Percentiles rank a stretch among this genome's conserved stretches.
Conservation (phyloP, 2,329 filamentous ascomycete genomes). For the Didymella keratinophila region DNA sequence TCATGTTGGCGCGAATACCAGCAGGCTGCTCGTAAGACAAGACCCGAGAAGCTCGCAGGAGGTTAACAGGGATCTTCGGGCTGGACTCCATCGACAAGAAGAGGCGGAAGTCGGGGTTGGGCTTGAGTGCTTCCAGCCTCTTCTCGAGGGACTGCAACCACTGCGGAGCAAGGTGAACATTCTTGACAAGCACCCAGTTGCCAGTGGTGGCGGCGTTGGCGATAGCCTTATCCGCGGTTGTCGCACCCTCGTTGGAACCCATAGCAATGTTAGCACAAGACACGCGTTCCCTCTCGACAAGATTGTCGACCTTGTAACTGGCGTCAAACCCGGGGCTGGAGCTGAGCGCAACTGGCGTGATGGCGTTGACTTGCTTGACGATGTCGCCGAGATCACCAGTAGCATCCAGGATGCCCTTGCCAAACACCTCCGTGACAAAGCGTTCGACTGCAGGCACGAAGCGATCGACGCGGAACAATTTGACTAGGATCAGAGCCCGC, state of each 20-base stretch:
- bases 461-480: slow-evolving; percentile 92
- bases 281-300: slow-evolving; percentile 83
- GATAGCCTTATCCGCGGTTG: slow-evolving; percentile 94
- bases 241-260: slow-evolving; percentile 94
- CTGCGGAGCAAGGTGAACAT: slow-evolving; percentile 92
- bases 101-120: slow-evolving; percentile 88
- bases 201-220: slow-evolving; percentile 89
- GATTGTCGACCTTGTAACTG: slow-evolving; percentile 96
- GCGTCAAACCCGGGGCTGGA: slow-evolving; percentile 98
- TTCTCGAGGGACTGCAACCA: slow-evolving; percentile 99
- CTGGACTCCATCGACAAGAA: slow-evolving; percentile 99
- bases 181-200: slow-evolving; percentile 98
- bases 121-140: slow-evolving; percentile 92
- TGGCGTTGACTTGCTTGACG: slow-evolving; percentile 82
- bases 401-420: slow-evolving; percentile 79
- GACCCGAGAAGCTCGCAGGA: slow-evolving; percentile 90
- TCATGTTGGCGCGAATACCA: slow-evolving; percentile 97
- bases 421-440: slow-evolving; percentile 89
- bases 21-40: slow-evolving; percentile 98
- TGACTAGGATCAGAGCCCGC: slow-evolving; percentile 85
- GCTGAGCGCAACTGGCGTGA: slow-evolving; percentile 86
- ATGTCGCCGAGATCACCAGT: slow-evolving; percentile 86
- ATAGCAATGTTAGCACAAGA: slow-evolving; percentile 97
- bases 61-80: slow-evolving; percentile 94
- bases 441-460: slow-evolving; percentile 92